Evolutionary conservation across 129 eudicot genomes (phyloP).

Genomic region (Flaveria trinervia): DNA sequence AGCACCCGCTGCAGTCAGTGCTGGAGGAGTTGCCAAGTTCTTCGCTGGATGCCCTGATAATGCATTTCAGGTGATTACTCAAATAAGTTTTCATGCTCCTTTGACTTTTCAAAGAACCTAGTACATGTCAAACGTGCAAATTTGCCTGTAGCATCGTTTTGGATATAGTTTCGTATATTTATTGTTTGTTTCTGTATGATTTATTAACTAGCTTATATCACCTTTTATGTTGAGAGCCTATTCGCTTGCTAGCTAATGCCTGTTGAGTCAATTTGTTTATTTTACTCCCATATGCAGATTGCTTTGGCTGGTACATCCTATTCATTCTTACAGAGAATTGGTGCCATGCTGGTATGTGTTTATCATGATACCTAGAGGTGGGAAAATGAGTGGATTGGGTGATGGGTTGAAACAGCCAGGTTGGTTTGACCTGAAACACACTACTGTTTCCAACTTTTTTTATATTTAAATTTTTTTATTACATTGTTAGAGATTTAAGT

Average conservation of each 20-base stretch:
- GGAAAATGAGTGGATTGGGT: neutral
- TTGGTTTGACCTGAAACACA: neutral
- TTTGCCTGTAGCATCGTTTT: neutral
- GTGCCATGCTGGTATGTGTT: constrained; percentile 68
- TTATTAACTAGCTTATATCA: neutral
- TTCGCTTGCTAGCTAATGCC: neutral
- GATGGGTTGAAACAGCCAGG: neutral
- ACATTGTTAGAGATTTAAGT: neutral
- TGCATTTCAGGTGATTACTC: constrained; percentile 69
- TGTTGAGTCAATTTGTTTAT: constrained; percentile 17
- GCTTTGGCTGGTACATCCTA: constrained; percentile 82
- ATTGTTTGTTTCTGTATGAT: neutral
- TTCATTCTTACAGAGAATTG: constrained; percentile 81
- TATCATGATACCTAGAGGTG: constrained; percentile 9
- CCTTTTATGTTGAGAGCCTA: neutral
- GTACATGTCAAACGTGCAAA: neutral
- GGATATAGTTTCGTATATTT: neutral
- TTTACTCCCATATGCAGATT: constrained; percentile 41
- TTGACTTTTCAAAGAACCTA: constrained; percentile 16
- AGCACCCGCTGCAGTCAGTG: constrained; percentile 58
- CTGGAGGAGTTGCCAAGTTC: constrained; percentile 70
- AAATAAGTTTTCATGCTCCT: constrained; percentile 3
- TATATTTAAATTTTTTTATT: neutral
- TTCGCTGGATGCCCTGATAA: constrained; percentile 86
- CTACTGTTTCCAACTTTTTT: neutral